Evolutionary conservation across 2,329 filamentous ascomycete species (phyloP), one percentile per base, ranked within the genome.

Genomic region (Cladosporium halotolerans): DNA sequence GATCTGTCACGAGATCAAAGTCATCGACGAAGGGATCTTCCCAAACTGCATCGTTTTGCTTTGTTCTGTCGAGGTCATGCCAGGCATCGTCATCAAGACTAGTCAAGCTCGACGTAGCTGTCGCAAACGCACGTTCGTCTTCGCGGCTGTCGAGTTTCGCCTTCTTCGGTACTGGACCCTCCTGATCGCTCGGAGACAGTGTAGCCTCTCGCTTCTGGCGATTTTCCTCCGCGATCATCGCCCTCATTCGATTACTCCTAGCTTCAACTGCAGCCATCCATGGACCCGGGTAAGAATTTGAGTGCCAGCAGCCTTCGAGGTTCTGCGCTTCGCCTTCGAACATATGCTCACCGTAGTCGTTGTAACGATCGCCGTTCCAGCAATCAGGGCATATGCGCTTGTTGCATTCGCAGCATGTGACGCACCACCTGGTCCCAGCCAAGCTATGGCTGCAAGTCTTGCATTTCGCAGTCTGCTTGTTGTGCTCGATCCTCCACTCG

Each of bases 381-480:
- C 51, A 53, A n/a, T 16, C 13, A 13, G 51, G 48, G 48, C 61
- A 63, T 33, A 63, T 55, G 40, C 56, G 57, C 31, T 49, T 55
- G 13, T 33, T 46, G 50, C 60, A 61, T 9, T 45, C 43, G 9
- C 42, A 41, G 49, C 61, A 63, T 7, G 50, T 33, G 40, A 55
- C 55, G 48, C 54, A 57, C 48, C 54, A 61, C n/a, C 48, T 39
- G 19, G 55, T 57, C 14, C 45, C 36, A 4, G 51, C 43, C 28
- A 60, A 51, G 9, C 55, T 53, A 32, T 54, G 14, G 32, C 46
- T 41, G 50, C 62, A 63, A 33, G 58, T 33, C 33, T 55, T 54
- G 55, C 62, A 63, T 41, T 62, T 62, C 33, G 53, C 53, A 14
- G 62, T 62, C 43, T 58, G 58, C 40, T 56, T 55, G 28, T 54